Evolutionary conservation across 129 eudicot species (phyloP).

Genomic region (Mikania micrantha): DNA sequence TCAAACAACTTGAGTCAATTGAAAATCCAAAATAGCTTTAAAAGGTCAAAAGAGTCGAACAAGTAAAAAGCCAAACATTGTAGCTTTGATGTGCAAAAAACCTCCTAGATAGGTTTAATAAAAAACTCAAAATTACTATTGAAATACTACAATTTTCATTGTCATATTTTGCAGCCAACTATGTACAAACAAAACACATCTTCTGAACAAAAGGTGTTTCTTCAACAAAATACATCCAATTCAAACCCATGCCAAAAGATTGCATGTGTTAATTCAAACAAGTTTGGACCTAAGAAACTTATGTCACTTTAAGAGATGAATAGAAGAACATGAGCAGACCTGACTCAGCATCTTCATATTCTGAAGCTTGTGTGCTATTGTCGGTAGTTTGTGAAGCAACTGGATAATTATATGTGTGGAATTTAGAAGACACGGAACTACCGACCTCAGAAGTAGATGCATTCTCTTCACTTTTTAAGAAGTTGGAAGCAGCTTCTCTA

Average conservation of each 20-base stretch:
- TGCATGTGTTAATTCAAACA: no score
- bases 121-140: background rate
- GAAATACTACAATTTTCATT: background rate
- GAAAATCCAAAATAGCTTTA: no score
- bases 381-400: no score
- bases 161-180: background rate
- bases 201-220: background rate
- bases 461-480: conserved; percentile 51
- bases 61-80: background rate
- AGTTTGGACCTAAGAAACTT: background rate
- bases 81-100: background rate
- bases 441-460: conserved; percentile 52
- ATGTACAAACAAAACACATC: background rate
- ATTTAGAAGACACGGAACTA: conserved; percentile 50
- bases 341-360: conserved; percentile 86
- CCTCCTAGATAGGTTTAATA: background rate
- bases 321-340: conserved; percentile 35
- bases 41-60: no score
- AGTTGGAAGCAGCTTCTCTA: conserved; percentile 43
- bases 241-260: no score
- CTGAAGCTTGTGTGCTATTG: conserved; percentile 74
- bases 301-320: background rate
- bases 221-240: background rate
- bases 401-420: conserved; percentile 35
- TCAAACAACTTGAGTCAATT: background rate